phyloP scores from a whole-genome alignment of 2,329 filamentous ascomycete genomes.

The Aspergillaceae sp. region DNA sequence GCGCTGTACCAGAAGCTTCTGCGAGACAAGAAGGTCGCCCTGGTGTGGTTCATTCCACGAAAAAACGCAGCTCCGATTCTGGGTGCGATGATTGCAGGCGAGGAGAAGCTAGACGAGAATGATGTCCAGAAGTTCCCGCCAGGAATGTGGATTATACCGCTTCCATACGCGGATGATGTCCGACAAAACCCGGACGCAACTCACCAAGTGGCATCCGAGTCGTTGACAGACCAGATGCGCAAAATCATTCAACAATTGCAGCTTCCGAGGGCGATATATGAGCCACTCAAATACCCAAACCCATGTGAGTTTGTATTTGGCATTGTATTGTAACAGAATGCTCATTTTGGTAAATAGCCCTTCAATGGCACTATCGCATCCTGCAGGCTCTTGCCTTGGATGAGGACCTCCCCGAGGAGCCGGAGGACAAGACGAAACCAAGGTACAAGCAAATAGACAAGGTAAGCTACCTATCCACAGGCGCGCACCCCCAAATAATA shows the following conservation, averaged over 20 bases:
- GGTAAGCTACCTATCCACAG: slow-evolving; percentile 17
- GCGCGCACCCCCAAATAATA: neutral
- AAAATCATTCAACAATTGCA: slow-evolving; percentile 76
- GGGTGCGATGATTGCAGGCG: slow-evolving; percentile 71
- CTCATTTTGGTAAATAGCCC: slow-evolving; percentile 32
- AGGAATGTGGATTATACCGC: slow-evolving; percentile 78
- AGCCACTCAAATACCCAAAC: slow-evolving; percentile 83
- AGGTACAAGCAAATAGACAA: slow-evolving; percentile 84
- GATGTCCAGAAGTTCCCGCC: slow-evolving; percentile 65
- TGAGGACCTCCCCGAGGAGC: slow-evolving; percentile 70
- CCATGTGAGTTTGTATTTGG: slow-evolving; percentile 41
- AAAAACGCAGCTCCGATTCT: slow-evolving; percentile 70
- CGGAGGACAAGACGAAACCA: slow-evolving; percentile 72
- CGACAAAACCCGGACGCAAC: slow-evolving; percentile 60
- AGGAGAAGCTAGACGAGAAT: slow-evolving; percentile 55
- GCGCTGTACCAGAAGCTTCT: slow-evolving; percentile 82
- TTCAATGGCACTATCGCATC: slow-evolving; percentile 97
- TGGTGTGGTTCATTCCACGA: slow-evolving; percentile 85
- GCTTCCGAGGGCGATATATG: slow-evolving; percentile 75
- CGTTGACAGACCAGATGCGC: slow-evolving; percentile 73
- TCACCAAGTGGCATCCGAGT: slow-evolving; percentile 53
- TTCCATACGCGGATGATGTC: slow-evolving; percentile 86
- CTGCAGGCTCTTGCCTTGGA: slow-evolving; percentile 85
- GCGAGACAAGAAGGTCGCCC: slow-evolving; percentile 66
- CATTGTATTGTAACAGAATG: neutral